A percentile compares a stretch with the other conserved stretches of the same genome.
These are phyloP conservation scores for Sambucus nigra DNA, from an alignment of 129 eudicot genomes.

Conservation along the genomic window DNA sequence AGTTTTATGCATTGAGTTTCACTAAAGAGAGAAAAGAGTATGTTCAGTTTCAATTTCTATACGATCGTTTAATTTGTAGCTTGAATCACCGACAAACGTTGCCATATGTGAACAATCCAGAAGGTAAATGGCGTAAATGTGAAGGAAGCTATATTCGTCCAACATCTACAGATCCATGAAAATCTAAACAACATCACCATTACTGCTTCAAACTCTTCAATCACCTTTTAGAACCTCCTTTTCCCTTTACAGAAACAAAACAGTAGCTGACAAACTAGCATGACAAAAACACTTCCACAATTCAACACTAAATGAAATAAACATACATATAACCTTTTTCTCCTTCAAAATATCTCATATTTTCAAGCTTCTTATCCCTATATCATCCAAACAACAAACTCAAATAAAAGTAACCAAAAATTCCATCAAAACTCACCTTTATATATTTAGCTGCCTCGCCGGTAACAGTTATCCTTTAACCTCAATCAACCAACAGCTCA, in stretches of 20 bases:
- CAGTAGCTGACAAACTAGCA: neutral
- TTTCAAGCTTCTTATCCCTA: neutral
- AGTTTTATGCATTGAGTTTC: too few relatives aligned
- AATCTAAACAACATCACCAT: neutral
- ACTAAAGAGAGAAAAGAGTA: neutral
- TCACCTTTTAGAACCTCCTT: too few relatives aligned
- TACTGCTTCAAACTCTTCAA: neutral
- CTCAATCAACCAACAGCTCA: neutral
- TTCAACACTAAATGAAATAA: neutral
- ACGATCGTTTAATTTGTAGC: neutral
- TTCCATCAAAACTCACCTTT: neutral
- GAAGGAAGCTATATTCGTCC: neutral
- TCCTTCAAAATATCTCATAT: neutral
- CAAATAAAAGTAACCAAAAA: neutral
- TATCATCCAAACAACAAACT: neutral
- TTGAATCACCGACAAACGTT: neutral
- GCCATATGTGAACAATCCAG: neutral
- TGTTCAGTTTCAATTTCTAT: neutral
- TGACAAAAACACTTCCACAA: too few relatives aligned
- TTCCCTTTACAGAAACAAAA: neutral
- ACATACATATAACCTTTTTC: neutral
- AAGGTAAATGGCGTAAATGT: neutral
- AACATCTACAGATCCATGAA: too few relatives aligned
- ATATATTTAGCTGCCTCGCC: neutral
- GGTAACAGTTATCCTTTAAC: too few relatives aligned